Evolutionary conservation across 441 rosid species (phyloP).

Genomic region (Pelargonium fulgidum): DNA sequence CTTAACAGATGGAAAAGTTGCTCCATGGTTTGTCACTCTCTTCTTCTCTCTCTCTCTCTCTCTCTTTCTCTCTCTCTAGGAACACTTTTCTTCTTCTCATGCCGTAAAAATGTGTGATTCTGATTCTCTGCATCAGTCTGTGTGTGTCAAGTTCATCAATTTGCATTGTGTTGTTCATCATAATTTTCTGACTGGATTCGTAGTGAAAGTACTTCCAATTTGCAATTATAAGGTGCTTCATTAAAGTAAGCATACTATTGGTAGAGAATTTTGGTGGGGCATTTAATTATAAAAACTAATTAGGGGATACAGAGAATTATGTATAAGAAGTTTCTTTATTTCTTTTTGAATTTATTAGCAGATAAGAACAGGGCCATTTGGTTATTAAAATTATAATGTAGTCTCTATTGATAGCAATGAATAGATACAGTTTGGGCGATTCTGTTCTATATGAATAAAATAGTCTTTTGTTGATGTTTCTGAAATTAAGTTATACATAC

Average conservation of each 20-base stretch:
- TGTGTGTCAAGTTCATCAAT: neutral
- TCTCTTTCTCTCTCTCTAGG: neutral
- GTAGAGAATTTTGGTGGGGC: neutral
- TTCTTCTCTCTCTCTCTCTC: neutral
- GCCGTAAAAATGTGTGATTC: neutral
- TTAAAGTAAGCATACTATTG: no score
- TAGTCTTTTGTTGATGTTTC: neutral
- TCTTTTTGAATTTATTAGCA: neutral
- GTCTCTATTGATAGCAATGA: neutral
- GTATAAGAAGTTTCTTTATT: neutral
- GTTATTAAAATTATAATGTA: neutral
- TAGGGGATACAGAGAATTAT: neutral
- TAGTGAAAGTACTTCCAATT: neutral
- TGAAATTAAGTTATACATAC: neutral
- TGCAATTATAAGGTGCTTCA: neutral
- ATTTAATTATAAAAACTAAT: neutral
- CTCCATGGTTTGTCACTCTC: conserved; percentile 38
- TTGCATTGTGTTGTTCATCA: neutral
- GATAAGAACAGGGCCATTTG: neutral
- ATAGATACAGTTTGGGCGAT: neutral
- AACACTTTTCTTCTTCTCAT: neutral
- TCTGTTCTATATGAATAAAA: neutral
- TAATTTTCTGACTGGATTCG: neutral
- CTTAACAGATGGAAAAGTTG: conserved; percentile 19
- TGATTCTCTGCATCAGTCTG: neutral